Conservation (phyloP, 306 rosid genomes). For the Neltuma alba region DNA sequence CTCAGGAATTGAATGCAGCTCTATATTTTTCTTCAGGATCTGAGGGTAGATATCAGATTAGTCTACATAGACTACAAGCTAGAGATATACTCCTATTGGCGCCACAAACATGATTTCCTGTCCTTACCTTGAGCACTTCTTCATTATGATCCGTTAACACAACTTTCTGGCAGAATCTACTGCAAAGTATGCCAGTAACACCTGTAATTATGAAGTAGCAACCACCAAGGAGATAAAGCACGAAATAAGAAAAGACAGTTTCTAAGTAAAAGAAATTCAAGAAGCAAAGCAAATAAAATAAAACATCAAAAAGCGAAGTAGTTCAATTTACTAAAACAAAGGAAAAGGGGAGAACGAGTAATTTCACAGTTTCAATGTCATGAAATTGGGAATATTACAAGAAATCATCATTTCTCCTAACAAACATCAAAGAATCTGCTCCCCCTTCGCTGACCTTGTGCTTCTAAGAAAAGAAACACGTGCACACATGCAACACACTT, state of each 20-base stretch:
- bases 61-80: conserved; percentile 34
- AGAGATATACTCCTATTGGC: conserved; percentile 24
- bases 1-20: conserved; percentile 71
- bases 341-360: background rate
- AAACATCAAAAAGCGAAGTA: background rate
- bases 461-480: background rate
- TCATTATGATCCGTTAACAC: conserved; percentile 86
- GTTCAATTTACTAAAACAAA: conserved; percentile 19
- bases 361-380: background rate
- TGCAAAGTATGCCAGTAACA: conserved; percentile 80
- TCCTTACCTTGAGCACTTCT: conserved; percentile 87
- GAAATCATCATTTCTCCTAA: conserved; percentile 4
- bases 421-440: conserved; percentile 22
- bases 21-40: conserved; percentile 84
- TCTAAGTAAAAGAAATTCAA: background rate
- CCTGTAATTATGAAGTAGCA: conserved; percentile 50
- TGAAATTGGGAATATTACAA: conserved; percentile 5
- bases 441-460: background rate
- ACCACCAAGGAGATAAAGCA: conserved; percentile 17
- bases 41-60: conserved; percentile 42
- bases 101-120: conserved; percentile 33
- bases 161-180: conserved; percentile 80
- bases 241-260: background rate
- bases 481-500: background rate
- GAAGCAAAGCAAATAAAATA: background rate